Evolutionary conservation across 1,284 basidiomycete species (phyloP).

Genomic region (Irpex sp.): DNA sequence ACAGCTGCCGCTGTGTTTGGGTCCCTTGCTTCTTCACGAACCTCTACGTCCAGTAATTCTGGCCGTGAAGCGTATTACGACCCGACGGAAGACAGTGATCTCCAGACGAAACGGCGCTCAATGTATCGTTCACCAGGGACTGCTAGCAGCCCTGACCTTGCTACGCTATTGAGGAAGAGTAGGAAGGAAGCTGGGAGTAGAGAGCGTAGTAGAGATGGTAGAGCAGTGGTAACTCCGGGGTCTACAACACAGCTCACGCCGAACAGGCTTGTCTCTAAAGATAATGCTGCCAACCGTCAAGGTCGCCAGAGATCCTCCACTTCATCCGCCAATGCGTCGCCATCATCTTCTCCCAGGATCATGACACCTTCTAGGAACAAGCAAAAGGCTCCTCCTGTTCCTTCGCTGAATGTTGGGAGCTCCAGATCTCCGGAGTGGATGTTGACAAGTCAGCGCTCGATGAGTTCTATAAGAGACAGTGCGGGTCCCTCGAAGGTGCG

Average conservation of each 20-base stretch:
- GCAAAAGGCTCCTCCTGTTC: constrained; percentile 4
- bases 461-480: constrained; percentile 37
- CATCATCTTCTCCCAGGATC: constrained; percentile 2
- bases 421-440: constrained; percentile 47
- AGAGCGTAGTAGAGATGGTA: constrained; percentile 36
- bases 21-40: constrained; percentile 35
- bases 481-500: constrained; percentile 38
- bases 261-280: constrained; percentile 11
- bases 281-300: constrained; percentile 1
- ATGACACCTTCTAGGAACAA: constrained; percentile 10
- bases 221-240: constrained; percentile 43
- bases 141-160: constrained; percentile 84
- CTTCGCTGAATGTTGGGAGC: constrained; percentile 6
- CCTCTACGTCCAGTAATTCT: constrained; percentile 35
- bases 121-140: constrained; percentile 87
- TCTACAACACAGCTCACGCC: constrained; percentile 9
- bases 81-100: constrained; percentile 53
- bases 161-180: constrained; percentile 77
- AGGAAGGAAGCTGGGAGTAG: constrained; percentile 36
- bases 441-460: constrained; percentile 32
- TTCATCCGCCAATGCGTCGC: neutral
- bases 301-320: constrained; percentile 6
- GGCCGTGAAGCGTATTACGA: constrained; percentile 61
- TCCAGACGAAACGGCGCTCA: constrained; percentile 72
- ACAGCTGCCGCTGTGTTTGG: constrained; percentile 27